Evolutionary conservation across 2,329 filamentous ascomycete genomes (phyloP).

Genomic region (Botrytis elliptica): DNA sequence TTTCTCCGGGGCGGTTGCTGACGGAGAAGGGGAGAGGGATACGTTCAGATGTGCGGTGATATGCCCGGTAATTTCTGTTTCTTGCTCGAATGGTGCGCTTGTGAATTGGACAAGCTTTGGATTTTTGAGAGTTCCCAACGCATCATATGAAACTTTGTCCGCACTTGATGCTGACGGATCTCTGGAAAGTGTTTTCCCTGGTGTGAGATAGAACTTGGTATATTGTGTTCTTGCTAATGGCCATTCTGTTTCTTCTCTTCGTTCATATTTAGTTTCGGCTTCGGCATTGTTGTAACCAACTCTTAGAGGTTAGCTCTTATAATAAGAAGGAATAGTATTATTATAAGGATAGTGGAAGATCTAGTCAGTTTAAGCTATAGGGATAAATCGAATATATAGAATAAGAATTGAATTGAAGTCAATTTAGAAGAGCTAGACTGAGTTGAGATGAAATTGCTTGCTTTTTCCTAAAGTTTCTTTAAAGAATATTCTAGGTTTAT

Average conservation of each 20-base stretch:
- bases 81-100: not conserved
- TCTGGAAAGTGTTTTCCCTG: not conserved
- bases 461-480: too few species aligned
- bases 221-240: not conserved
- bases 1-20: not conserved
- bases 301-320: too few species aligned
- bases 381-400: too few species aligned
- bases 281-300: slow-evolving; percentile 42
- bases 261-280: not conserved
- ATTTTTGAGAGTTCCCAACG: not conserved
- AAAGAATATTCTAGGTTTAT: too few species aligned
- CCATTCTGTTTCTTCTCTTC: not conserved
- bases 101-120: not conserved
- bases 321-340: too few species aligned
- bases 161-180: not conserved
- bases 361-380: too few species aligned
- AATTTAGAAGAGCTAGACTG: too few species aligned
- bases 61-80: not conserved
- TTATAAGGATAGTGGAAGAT: too few species aligned
- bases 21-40: not conserved
- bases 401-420: too few species aligned
- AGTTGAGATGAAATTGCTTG: too few species aligned
- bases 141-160: not conserved
- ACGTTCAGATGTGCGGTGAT: not conserved
- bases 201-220: not conserved